These are phyloP conservation scores for Ophiocordyceps australis DNA, from an alignment of 2,329 filamentous ascomycete genomes.

Conservation along the genomic window DNA sequence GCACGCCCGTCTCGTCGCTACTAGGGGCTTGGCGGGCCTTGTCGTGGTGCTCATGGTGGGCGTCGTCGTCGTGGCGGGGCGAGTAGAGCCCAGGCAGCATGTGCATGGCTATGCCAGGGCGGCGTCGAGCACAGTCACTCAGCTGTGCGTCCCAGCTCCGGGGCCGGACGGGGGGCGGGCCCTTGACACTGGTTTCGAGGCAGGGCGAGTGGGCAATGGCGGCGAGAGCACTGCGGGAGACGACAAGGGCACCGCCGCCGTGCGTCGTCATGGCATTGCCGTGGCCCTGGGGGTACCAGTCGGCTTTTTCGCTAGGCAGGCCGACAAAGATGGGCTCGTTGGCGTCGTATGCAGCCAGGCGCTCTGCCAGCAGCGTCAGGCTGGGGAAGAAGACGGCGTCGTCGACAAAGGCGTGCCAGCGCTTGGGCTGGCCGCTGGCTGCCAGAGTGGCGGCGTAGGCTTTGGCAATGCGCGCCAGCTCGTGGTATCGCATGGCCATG, in stretches of 20 bases:
- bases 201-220: constrained; percentile 18
- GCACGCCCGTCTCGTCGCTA: constrained; percentile 20
- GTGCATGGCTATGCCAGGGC: constrained; percentile 17
- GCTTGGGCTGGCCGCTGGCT: constrained; percentile 16
- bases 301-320: constrained; percentile 21
- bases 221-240: constrained; percentile 16
- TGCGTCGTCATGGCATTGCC: constrained; percentile 18
- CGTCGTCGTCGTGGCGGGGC: constrained; percentile 12
- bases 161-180: constrained; percentile 4
- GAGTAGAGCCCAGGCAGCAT: constrained; percentile 24
- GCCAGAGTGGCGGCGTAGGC: constrained; percentile 14
- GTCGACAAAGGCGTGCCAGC: constrained; percentile 24
- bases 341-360: constrained; percentile 15
- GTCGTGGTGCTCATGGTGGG: constrained; percentile 7
- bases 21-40: no score
- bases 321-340: constrained; percentile 19
- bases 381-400: constrained; percentile 27
- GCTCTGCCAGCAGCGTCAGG: constrained; percentile 17
- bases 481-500: constrained; percentile 15
- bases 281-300: constrained; percentile 21
- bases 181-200: constrained; percentile 7
- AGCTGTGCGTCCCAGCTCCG: constrained; percentile 22
- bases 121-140: constrained; percentile 18
- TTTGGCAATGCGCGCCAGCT: constrained; percentile 16
- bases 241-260: constrained; percentile 24